Evolutionary conservation across 352 stramenopile species (phyloP).

Genomic region (Phytophthora podocarpi): DNA sequence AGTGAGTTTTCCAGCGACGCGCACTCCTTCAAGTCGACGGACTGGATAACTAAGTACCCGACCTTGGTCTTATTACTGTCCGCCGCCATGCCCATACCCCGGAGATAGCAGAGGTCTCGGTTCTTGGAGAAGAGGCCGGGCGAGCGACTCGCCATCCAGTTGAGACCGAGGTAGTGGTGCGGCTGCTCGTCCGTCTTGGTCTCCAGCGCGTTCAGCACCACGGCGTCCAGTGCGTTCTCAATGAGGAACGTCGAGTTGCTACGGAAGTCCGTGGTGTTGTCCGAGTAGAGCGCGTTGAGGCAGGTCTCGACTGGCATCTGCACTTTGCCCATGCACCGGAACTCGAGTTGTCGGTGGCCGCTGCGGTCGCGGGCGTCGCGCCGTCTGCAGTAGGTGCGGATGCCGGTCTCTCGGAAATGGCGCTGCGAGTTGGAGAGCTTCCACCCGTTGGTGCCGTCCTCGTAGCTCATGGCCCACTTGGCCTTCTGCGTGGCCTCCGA

Average conservation of each 20-base stretch:
- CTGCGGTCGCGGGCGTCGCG: constrained; percentile 41
- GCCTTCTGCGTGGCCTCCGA: constrained; percentile 41
- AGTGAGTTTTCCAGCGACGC: constrained; percentile 52
- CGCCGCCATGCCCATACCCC: constrained; percentile 52
- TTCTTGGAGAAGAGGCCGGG: constrained; percentile 62
- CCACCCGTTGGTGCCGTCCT: constrained; percentile 63
- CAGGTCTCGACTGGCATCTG: constrained; percentile 49
- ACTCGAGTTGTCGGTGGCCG: constrained; percentile 49
- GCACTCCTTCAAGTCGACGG: constrained; percentile 62
- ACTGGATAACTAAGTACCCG: constrained; percentile 64
- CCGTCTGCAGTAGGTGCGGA: constrained; percentile 61
- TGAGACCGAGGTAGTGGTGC: constrained; percentile 69
- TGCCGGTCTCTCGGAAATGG: constrained; percentile 69
- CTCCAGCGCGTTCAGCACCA: constrained; percentile 60
- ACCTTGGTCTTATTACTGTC: constrained; percentile 52
- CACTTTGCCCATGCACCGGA: constrained; percentile 69
- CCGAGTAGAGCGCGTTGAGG: constrained; percentile 64
- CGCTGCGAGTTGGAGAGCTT: constrained; percentile 72
- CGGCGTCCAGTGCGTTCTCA: constrained; percentile 62
- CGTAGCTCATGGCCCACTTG: constrained; percentile 68
- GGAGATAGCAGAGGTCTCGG: constrained; percentile 64
- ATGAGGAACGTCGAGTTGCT: constrained; percentile 61
- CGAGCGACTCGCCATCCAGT: constrained; percentile 58
- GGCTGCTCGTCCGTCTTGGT: constrained; percentile 43
- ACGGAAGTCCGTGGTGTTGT: constrained; percentile 63